phyloP scores from a whole-genome alignment of 2,329 filamentous ascomycete species.

The Sclerotinia sclerotiorum region DNA sequence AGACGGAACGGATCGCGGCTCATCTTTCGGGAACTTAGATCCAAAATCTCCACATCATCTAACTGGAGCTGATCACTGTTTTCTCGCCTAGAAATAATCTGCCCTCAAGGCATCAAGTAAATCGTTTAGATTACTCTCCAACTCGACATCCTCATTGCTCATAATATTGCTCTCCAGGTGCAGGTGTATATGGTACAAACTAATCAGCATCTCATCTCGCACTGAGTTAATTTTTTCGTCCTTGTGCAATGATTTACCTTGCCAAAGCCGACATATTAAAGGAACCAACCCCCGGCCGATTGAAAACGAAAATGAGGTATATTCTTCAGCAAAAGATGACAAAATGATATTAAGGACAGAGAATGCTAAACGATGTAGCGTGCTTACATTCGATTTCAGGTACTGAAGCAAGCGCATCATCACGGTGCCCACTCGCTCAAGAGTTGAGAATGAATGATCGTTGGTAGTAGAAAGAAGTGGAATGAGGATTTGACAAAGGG shows the following conservation, averaged over 20 bases:
- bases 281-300: slow-evolving; percentile 63
- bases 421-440: slow-evolving; percentile 54
- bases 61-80: slow-evolving; percentile 73
- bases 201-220: slow-evolving; percentile 75
- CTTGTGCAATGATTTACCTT: slow-evolving; percentile 62
- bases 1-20: slow-evolving; percentile 45
- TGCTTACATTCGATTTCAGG: slow-evolving; percentile 57
- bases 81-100: slow-evolving; percentile 73
- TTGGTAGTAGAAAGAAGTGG: slow-evolving; percentile 64
- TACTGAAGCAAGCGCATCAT: slow-evolving; percentile 62
- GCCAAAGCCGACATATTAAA: slow-evolving; percentile 75
- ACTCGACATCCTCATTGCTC: slow-evolving; percentile 42
- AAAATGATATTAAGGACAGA: slow-evolving; percentile 72
- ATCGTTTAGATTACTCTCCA: slow-evolving; percentile 54
- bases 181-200: slow-evolving; percentile 64
- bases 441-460: slow-evolving; percentile 61
- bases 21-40: slow-evolving; percentile 35
- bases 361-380: slow-evolving; percentile 71
- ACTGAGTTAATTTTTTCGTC: slow-evolving; percentile 57
- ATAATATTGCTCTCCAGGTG: slow-evolving; percentile 59
- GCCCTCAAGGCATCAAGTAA: slow-evolving; percentile 69
- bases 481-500: slow-evolving; percentile 65
- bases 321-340: slow-evolving; percentile 64
- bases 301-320: slow-evolving; percentile 60
- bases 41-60: slow-evolving; percentile 63